phyloP scores from a whole-genome alignment of 345 rosid genomes.

The Leavenworthia alabamica region DNA sequence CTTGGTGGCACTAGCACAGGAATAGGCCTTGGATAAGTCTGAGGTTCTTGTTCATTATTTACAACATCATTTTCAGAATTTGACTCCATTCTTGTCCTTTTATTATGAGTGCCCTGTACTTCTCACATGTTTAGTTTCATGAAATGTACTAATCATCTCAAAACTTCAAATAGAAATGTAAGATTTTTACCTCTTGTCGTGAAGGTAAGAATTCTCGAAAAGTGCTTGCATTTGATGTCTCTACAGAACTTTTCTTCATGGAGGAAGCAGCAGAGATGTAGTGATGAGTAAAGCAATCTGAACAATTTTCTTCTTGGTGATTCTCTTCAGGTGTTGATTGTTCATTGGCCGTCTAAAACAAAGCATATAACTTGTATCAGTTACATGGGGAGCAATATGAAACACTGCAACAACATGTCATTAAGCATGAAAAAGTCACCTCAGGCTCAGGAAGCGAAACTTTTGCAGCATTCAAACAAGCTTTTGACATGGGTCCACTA shows the following conservation, averaged over 20 bases:
- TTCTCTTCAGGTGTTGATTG: conserved; percentile 37
- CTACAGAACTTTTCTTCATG: conserved; percentile 38
- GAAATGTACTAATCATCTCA: conserved; percentile 36
- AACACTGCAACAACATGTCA: not conserved
- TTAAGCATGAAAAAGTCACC: conserved; percentile 34
- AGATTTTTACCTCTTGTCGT: conserved; percentile 42
- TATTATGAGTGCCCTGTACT: conserved; percentile 42
- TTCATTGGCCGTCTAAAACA: conserved; percentile 46
- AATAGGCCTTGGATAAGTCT: conserved; percentile 55
- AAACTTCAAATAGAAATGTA: conserved; percentile 26
- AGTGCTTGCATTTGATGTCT: conserved; percentile 43
- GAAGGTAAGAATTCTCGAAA: conserved; percentile 60
- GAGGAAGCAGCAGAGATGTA: conserved; percentile 47
- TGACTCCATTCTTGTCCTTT: conserved; percentile 39
- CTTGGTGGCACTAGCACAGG: conserved; percentile 55
- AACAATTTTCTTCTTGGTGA: conserved; percentile 50
- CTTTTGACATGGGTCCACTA: conserved; percentile 28
- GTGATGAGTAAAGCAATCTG: conserved; percentile 51
- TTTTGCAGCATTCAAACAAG: conserved; percentile 50
- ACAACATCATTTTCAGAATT: conserved; percentile 22
- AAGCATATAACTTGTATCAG: not conserved
- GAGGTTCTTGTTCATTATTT: conserved; percentile 39
- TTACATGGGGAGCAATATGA: not conserved
- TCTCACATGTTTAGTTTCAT: conserved; percentile 13
- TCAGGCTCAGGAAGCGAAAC: conserved; percentile 59